A percentile compares a stretch with the other conserved stretches of the same genome.
Evolutionary conservation across 192 early-diverging fungal species (phyloP).

Genomic region (Backusella parvicylindrica): DNA sequence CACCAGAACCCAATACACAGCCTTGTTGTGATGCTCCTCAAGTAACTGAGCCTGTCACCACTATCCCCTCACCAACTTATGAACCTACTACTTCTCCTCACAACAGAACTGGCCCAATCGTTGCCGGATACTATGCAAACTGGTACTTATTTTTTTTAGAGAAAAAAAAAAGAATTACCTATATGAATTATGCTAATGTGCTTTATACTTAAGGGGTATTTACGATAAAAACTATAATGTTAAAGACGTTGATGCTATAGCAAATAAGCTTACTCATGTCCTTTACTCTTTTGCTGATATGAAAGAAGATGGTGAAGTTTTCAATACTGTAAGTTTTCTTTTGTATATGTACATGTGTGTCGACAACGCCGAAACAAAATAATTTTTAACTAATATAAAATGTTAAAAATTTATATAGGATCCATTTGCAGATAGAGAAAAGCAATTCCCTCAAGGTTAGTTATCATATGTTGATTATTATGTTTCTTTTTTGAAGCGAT

Average conservation of each 20-base stretch:
- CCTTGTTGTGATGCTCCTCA: neutral
- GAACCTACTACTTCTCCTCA: neutral
- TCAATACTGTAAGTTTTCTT: slow-evolving; percentile 27
- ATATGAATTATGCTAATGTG: neutral
- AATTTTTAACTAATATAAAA: neutral
- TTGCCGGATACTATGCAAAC: slow-evolving; percentile 31
- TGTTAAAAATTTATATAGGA: slow-evolving; percentile 36
- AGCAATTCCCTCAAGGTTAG: slow-evolving; percentile 35
- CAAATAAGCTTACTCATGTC: slow-evolving; percentile 65
- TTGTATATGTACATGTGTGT: neutral
- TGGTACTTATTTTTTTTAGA: slow-evolving; percentile 9
- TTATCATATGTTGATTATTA: neutral
- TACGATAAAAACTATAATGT: slow-evolving; percentile 68
- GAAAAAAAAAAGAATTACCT: neutral
- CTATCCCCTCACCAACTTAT: neutral
- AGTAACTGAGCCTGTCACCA: neutral
- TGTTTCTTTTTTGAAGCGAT: neutral
- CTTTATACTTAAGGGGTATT: slow-evolving; percentile 49
- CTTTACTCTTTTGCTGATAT: slow-evolving; percentile 81
- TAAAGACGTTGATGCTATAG: slow-evolving; percentile 51
- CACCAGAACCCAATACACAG: neutral
- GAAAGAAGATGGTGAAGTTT: slow-evolving; percentile 56
- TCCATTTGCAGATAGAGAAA: slow-evolving; percentile 76
- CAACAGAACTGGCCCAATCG: slow-evolving; percentile 9
- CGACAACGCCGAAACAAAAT: neutral